phyloP scores from a whole-genome alignment of 192 early-diverging fungal species.

The Mortierella antarctica region DNA sequence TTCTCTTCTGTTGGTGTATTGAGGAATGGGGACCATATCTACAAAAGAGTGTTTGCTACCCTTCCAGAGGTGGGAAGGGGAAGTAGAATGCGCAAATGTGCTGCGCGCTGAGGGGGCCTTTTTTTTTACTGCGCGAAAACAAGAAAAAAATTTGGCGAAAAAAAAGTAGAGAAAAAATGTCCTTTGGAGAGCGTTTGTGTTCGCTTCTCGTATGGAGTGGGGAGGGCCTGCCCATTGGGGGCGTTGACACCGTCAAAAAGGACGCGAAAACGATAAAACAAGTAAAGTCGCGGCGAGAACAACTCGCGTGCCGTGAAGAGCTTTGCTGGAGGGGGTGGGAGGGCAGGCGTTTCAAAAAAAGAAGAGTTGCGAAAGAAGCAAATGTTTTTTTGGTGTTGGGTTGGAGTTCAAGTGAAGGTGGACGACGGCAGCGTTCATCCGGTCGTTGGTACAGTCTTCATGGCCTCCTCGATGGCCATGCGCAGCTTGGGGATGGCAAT shows the following conservation, averaged over 20 bases:
- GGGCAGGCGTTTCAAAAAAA: slow-evolving; percentile 8
- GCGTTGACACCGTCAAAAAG: too few species aligned
- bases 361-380: slow-evolving; percentile 17
- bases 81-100: not conserved
- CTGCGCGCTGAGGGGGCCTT: not conserved
- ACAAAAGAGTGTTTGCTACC: not conserved
- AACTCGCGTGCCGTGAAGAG: too few species aligned
- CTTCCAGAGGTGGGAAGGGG: slow-evolving; percentile 7
- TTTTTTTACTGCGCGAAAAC: not conserved
- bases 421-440: slow-evolving; percentile 14
- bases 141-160: not conserved
- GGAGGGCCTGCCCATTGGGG: too few species aligned
- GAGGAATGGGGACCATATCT: not conserved
- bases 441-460: slow-evolving; percentile 25
- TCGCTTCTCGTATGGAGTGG: too few species aligned
- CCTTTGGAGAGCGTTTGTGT: not conserved
- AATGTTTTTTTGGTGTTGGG: slow-evolving; percentile 18
- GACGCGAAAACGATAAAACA: too few species aligned
- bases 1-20: too few species aligned
- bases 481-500: slow-evolving; percentile 51
- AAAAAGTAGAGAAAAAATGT: slow-evolving; percentile 9
- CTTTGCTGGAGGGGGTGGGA: not conserved
- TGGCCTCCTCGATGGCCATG: slow-evolving; percentile 51
- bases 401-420: not conserved
- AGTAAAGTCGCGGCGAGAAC: too few species aligned